A percentile compares a stretch with the other conserved stretches of the same genome.
phyloP scores from a whole-genome alignment of 495 filamentous ascomycete genomes.

The Amorphotheca resinae region DNA sequence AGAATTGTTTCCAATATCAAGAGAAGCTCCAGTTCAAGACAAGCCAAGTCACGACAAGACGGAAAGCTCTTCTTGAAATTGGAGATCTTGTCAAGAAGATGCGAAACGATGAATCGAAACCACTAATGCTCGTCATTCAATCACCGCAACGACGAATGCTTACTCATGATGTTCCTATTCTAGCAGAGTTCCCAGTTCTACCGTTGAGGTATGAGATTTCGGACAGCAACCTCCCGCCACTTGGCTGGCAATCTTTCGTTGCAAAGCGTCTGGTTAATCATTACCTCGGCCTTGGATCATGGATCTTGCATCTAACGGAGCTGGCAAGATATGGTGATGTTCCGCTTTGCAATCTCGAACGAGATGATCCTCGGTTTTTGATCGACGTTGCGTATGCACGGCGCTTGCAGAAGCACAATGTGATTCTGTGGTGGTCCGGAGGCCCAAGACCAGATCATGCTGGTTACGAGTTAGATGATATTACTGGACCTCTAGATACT shows the following conservation, averaged over 20 bases:
- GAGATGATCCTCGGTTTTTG: slow-evolving; percentile 82
- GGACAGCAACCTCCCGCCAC: slow-evolving; percentile 75
- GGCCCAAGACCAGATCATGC: slow-evolving; percentile 85
- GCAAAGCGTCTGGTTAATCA: slow-evolving; percentile 76
- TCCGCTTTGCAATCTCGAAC: slow-evolving; percentile 88
- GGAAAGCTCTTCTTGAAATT: slow-evolving; percentile 79
- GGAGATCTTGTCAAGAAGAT: slow-evolving; percentile 78
- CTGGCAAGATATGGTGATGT: slow-evolving; percentile 88
- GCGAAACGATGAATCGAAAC: slow-evolving; percentile 66
- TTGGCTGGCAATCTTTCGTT: slow-evolving; percentile 89
- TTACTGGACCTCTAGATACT: slow-evolving; percentile 69
- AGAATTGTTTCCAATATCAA: slow-evolving; percentile 74
- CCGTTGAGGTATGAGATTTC: slow-evolving; percentile 67
- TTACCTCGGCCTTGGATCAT: slow-evolving; percentile 80
- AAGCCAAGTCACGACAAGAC: slow-evolving; percentile 72
- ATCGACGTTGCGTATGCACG: slow-evolving; percentile 94
- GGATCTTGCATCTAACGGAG: slow-evolving; percentile 78
- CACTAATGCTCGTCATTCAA: slow-evolving; percentile 76
- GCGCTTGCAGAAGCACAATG: slow-evolving; percentile 78
- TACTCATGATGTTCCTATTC: slow-evolving; percentile 69
- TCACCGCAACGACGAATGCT: slow-evolving; percentile 72
- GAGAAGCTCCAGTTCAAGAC: slow-evolving; percentile 78
- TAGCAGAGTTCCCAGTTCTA: slow-evolving; percentile 76
- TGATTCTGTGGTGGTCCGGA: slow-evolving; percentile 96
- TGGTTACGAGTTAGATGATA: slow-evolving; percentile 89